Percentiles rank a stretch among this genome's conserved stretches.
phyloP scores from a whole-genome alignment of 176 grass and related monocot species.

The Bromus sterilis region DNA sequence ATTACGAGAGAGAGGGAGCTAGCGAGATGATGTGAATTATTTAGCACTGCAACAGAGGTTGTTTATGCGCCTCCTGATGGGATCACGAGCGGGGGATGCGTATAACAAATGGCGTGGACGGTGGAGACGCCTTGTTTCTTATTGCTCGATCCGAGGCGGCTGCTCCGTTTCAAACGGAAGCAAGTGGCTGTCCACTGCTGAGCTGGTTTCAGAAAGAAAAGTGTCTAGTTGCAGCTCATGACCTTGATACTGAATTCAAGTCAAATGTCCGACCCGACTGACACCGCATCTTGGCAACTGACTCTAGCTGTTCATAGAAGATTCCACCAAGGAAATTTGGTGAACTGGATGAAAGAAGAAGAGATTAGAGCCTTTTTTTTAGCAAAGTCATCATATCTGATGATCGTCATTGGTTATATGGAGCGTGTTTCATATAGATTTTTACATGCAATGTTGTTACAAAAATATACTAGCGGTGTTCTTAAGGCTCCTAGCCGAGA shows the following conservation, averaged over 20 bases:
- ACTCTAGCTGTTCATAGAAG: too few species aligned
- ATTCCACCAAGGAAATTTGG: too few species aligned
- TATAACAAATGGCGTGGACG: background rate
- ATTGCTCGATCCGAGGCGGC: conserved; percentile 11
- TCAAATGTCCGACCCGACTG: background rate
- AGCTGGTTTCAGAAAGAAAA: background rate
- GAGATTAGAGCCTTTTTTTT: too few species aligned
- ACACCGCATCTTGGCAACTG: too few species aligned
- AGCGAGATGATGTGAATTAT: background rate
- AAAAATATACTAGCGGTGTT: too few species aligned
- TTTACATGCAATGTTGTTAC: too few species aligned
- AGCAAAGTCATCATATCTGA: too few species aligned
- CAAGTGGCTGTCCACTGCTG: background rate
- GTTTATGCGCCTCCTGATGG: background rate
- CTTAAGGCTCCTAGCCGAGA: too few species aligned
- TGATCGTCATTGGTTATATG: too few species aligned
- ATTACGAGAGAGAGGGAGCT: background rate
- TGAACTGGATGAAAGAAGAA: too few species aligned
- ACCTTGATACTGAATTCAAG: background rate
- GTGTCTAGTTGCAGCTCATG: background rate
- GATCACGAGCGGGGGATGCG: background rate
- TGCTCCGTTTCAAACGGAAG: background rate
- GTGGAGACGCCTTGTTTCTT: background rate
- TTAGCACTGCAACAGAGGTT: background rate
- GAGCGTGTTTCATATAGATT: too few species aligned